These are phyloP conservation scores for Ceratobasidium sp. DNA, from an alignment of 1,284 basidiomycete species.

Conservation along the genomic window DNA sequence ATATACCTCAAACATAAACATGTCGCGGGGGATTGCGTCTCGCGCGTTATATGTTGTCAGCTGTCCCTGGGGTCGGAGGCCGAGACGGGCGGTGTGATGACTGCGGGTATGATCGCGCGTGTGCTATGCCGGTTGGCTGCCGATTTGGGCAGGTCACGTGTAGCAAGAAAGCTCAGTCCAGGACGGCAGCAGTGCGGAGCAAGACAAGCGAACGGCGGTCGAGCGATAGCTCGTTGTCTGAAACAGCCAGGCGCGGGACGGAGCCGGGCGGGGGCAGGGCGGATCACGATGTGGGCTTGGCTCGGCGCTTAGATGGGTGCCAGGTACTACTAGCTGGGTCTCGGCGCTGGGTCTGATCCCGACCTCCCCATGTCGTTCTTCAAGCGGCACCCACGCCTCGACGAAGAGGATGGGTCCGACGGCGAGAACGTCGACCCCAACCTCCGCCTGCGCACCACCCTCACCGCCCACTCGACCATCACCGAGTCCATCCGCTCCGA, in stretches of 20 bases:
- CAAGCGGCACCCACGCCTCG: constrained; percentile 33
- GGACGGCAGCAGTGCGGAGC: not conserved
- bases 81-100: not conserved
- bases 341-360: not conserved
- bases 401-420: constrained; percentile 3
- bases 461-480: constrained; percentile 88
- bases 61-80: not conserved
- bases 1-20: too few species aligned
- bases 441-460: constrained; percentile 84
- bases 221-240: not conserved
- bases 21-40: too few species aligned
- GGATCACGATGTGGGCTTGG: constrained; percentile 15
- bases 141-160: not conserved
- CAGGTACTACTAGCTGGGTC: not conserved
- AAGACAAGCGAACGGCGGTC: not conserved
- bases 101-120: not conserved
- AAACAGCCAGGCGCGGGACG: not conserved
- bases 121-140: not conserved
- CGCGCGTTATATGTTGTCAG: too few species aligned
- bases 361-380: constrained; percentile 38
- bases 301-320: constrained; percentile 8
- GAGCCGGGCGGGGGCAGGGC: not conserved
- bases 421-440: constrained; percentile 74
- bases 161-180: constrained; percentile 2
- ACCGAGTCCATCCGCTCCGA: constrained; percentile 86